phyloP scores from a whole-genome alignment of 768 basidiomycete genomes.

The Hypholoma sublateritium region DNA sequence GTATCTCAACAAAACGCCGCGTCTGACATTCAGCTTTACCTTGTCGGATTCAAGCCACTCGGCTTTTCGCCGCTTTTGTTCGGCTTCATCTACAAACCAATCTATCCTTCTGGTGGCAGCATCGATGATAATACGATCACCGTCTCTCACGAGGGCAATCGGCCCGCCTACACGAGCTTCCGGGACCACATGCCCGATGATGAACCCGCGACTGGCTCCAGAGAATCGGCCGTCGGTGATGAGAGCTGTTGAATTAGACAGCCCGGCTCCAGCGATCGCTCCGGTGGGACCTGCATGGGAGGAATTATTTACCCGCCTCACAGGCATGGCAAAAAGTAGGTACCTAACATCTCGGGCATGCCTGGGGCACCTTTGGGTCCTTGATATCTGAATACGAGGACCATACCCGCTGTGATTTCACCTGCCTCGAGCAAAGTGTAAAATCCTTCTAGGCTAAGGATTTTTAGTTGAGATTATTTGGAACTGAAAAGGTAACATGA shows the following conservation, averaged over 20 bases:
- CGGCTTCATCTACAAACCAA: slow-evolving; percentile 72
- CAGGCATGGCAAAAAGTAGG: neutral
- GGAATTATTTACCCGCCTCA: neutral
- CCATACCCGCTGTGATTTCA: slow-evolving; percentile 73
- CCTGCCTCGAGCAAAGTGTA: slow-evolving; percentile 73
- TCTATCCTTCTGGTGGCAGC: slow-evolving; percentile 61
- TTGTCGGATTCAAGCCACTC: slow-evolving; percentile 74
- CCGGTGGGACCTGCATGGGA: slow-evolving; percentile 64
- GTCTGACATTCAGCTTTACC: slow-evolving; percentile 60
- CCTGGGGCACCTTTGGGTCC: slow-evolving; percentile 92
- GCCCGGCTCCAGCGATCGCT: slow-evolving; percentile 82
- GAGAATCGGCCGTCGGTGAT: slow-evolving; percentile 92
- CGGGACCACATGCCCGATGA: slow-evolving; percentile 57
- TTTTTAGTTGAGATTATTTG: neutral
- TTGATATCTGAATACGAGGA: slow-evolving; percentile 84
- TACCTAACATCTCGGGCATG: slow-evolving; percentile 76
- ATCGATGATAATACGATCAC: slow-evolving; percentile 78
- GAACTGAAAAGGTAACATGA: neutral
- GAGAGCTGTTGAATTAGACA: slow-evolving; percentile 74
- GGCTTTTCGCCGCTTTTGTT: slow-evolving; percentile 56
- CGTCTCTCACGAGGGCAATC: slow-evolving; percentile 84
- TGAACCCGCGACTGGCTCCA: slow-evolving; percentile 64
- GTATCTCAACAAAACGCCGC: slow-evolving; percentile 79
- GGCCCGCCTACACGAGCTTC: slow-evolving; percentile 80
- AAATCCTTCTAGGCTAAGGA: slow-evolving; percentile 61